Evolutionary conservation across 768 basidiomycete species (phyloP), one percentile per base, ranked within the genome.

Genomic region (Tylopilus plumbeoviolaceoides): DNA sequence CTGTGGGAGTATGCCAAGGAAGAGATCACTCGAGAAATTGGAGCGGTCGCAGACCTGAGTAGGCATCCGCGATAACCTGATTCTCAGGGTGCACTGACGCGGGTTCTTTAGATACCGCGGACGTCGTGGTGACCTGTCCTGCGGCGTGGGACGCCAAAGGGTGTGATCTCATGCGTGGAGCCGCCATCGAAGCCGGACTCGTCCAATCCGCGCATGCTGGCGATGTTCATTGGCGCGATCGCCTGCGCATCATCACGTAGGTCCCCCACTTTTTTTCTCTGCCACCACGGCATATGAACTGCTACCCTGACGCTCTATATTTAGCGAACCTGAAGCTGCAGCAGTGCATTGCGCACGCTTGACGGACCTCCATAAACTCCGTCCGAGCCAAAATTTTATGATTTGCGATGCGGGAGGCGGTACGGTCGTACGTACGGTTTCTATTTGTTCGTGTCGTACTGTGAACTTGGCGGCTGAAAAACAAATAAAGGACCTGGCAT

Each of bases 341-440:
- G 92, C 92, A 8, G 87, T 93, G 9, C 91, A 95, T 55, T 92
- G 90, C 54, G 89, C 87, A 3, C 82, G 87, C 54, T 74, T 94
- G 47, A 89, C 88, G 28, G 83, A 87, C 54, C 73, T 94, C 3
- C 89, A 92, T 68, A 84, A 85, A 58, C 72, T 94, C 49, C 83
- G 81, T 47, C 80, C 89, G 0, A 86, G 84, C 20, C 90, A 94
- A 63, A 90, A 84, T 57, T 94, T 94, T 65, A 84, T 94, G 68
- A 88, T 95, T n/a, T 91, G 88, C 63, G 92, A 95, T 69, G 91
- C 90, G 18, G 91, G 89, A 63, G 89, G 90, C 64, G 89, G 89
- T 63, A 89, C 86, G 11, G 85, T 88, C 44, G 78, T 75, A 71
- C 44, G 77, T 72, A 20, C 57, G 52, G 72, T 47, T 9, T 43